Conservation (phyloP, 1,284 basidiomycete genomes). For the Ustilago curta region DNA sequence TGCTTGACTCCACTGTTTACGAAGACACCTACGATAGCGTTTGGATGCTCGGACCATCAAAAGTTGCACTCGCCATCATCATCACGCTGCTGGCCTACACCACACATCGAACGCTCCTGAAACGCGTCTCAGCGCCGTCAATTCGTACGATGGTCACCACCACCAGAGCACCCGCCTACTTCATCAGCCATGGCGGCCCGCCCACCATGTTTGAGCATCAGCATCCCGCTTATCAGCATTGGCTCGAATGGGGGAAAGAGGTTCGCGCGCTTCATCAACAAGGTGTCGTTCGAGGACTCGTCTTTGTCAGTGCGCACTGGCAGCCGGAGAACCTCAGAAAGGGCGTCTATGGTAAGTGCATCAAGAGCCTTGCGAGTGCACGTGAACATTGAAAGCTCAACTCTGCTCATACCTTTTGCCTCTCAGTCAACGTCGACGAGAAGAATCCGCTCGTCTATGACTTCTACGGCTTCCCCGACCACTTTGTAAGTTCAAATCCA, state of each 20-base stretch:
- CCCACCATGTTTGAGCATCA: constrained; percentile 70
- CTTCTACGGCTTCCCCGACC: constrained; percentile 70
- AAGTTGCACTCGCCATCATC: constrained; percentile 11
- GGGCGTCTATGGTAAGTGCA: constrained; percentile 40
- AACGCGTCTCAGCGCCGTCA: background rate
- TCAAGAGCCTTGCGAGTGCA: background rate
- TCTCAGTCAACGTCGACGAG: constrained; percentile 67
- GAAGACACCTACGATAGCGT: background rate
- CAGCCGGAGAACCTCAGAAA: constrained; percentile 65
- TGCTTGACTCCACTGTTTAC: background rate
- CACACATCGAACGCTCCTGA: constrained; percentile 4
- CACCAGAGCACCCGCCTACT: constrained; percentile 45
- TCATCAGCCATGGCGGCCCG: constrained; percentile 68
- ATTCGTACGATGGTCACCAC: constrained; percentile 17
- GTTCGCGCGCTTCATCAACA: constrained; percentile 55
- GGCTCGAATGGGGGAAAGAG: constrained; percentile 69
- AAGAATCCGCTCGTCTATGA: constrained; percentile 71
- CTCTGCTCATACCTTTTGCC: background rate
- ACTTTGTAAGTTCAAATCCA: constrained; percentile 26
- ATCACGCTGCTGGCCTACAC: constrained; percentile 17
- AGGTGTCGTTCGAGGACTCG: constrained; percentile 68
- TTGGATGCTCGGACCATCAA: constrained; percentile 16
- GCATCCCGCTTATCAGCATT: constrained; percentile 70
- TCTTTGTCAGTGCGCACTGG: constrained; percentile 72
- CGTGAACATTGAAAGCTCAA: background rate